Base-by-base conservation (phyloP, 1,284 basidiomycete genomes). In the Puccinia novopanici region DNA sequence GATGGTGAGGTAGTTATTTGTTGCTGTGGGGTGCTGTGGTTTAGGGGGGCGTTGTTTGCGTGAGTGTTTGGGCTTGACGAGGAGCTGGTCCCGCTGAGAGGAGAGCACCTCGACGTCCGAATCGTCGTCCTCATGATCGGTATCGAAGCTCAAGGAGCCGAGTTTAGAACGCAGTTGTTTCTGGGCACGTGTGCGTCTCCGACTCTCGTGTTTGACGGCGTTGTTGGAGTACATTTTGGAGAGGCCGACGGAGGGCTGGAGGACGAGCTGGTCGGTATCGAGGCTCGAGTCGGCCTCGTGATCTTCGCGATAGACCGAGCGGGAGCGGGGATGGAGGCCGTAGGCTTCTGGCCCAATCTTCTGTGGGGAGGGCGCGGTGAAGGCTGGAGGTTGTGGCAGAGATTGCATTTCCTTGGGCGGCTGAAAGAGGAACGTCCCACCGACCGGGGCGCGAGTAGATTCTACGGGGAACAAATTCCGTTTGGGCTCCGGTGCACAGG, bases 1-100 rank as follows among this genome's bases (percentile, higher is more conserved):
- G 27, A 79, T 72, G 2, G 76, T 78, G 15, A 78, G 65, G 59
- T 70, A 67, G 55, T 78, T 78, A 55, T 70, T 65, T 34, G 34
- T 9, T 48, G 70, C 27, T 55, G 34, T 22, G 40, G 12, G 5
- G 27, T 2, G n/a, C 24, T 30, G 40, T 3, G 76, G 30, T 70
- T 55, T 70, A 1, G 68, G 42, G 24, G 34, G 65, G 45, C 24
- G 24, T 12, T 30, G 54, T 42, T 30, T 42, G 3, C 54, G 2
- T 1, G 55, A 50, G 15, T 15, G 3, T 57, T 72, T 40, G 30
- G 76, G 45, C 24, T 48, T 61, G 50, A 30, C 17, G n/a, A 63
- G 2, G 9, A 54, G 54, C 37, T 12, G 34, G 6, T 12, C 27
- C 48, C 42, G 24, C 4, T 27, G 37, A 27, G 65, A 40, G 24